phyloP scores from a whole-genome alignment of 495 filamentous ascomycete species.

The Recurvomyces mirabilis region DNA sequence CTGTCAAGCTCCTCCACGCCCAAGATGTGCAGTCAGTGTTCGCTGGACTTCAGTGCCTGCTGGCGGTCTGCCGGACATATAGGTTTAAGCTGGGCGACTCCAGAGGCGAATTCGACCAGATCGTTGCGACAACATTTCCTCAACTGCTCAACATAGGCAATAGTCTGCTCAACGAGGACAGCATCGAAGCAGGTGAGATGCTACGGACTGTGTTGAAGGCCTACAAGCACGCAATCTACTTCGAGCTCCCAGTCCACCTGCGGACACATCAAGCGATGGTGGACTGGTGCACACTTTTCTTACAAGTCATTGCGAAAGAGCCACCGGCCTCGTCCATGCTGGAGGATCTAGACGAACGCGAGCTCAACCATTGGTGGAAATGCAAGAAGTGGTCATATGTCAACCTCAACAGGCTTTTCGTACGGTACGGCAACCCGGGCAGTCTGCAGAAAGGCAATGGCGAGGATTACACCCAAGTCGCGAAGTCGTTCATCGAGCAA shows the following conservation, averaged over 20 bases:
- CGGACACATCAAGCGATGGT: conserved; percentile 73
- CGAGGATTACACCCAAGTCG: conserved; percentile 62
- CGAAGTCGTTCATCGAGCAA: conserved; percentile 78
- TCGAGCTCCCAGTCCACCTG: conserved; percentile 71
- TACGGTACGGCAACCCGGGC: conserved; percentile 84
- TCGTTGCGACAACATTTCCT: conserved; percentile 86
- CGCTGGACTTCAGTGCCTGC: conserved; percentile 84
- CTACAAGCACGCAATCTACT: conserved; percentile 95
- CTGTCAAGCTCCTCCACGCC: conserved; percentile 70
- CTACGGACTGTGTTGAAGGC: conserved; percentile 86
- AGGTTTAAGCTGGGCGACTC: conserved; percentile 81
- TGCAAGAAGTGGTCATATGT: conserved; percentile 99
- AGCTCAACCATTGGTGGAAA: conserved; percentile 97
- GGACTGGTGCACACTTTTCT: conserved; percentile 89
- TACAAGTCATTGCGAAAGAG: conserved; percentile 76
- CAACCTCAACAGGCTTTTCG: conserved; percentile 90
- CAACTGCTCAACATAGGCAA: conserved; percentile 76
- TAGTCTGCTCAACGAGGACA: conserved; percentile 77
- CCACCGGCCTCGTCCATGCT: conserved; percentile 65
- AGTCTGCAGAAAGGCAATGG: conserved; percentile 54
- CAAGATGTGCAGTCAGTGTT: conserved; percentile 77
- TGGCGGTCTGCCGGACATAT: conserved; percentile 87
- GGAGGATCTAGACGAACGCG: conserved; percentile 77
- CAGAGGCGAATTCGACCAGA: conserved; percentile 80
- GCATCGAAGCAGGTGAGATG: conserved; percentile 92